Evolutionary conservation across 208 protist species (phyloP).

Genomic region (Trypanosoma boissoni): DNA sequence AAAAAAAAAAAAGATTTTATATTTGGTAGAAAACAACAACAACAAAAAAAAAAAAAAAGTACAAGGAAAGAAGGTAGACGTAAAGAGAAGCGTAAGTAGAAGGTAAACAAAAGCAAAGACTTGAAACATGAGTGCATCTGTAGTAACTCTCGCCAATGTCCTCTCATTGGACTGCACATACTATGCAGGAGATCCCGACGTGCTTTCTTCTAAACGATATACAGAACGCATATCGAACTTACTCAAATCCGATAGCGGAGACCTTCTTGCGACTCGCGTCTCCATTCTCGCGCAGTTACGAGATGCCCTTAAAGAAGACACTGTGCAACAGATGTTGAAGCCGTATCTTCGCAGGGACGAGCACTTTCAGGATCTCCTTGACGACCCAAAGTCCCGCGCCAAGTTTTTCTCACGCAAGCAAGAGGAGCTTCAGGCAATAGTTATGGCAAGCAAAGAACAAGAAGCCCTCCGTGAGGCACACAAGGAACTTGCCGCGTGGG

Average conservation of each 20-base stretch:
- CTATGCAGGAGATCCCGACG: constrained; percentile 68
- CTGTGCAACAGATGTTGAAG: constrained; percentile 50
- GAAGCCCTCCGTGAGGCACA: constrained; percentile 68
- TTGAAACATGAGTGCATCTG: constrained; percentile 36
- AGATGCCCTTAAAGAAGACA: constrained; percentile 52
- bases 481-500: constrained; percentile 71
- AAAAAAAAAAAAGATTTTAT: constrained; percentile 10
- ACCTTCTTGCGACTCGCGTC: constrained; percentile 66
- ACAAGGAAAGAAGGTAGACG: constrained; percentile 13
- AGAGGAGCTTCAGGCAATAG: constrained; percentile 57
- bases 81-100: not conserved
- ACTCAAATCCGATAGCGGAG: constrained; percentile 44
- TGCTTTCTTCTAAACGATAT: constrained; percentile 46
- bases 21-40: constrained; percentile 17
- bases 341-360: constrained; percentile 56
- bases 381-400: constrained; percentile 57
- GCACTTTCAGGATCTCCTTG: constrained; percentile 37
- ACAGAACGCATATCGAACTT: constrained; percentile 40
- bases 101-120: constrained; percentile 15
- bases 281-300: constrained; percentile 82
- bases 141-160: constrained; percentile 53
- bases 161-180: constrained; percentile 74
- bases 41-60: constrained; percentile 6
- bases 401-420: constrained; percentile 79
- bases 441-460: constrained; percentile 64